phyloP scores from a whole-genome alignment of 768 basidiomycete genomes.

The Tricholoma flavovirens region DNA sequence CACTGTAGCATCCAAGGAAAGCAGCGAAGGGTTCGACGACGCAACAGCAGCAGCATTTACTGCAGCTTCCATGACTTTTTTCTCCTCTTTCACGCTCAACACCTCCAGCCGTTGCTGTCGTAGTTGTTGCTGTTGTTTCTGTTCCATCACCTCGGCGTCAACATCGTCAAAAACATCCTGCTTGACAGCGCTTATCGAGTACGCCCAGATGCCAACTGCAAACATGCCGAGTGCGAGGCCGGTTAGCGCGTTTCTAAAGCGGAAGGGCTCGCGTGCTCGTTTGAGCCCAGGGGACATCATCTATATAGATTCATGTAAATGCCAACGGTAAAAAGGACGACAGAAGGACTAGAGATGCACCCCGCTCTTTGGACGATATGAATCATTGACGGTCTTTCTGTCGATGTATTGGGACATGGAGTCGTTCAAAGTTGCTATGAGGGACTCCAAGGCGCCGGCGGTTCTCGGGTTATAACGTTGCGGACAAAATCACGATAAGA shows the following conservation, averaged over 20 bases:
- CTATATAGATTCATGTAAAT: conserved; percentile 28
- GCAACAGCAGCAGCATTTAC: conserved; percentile 11
- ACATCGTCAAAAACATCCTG: conserved; percentile 90
- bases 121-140: conserved; percentile 43
- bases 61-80: conserved; percentile 16
- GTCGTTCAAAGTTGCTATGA: too few relatives aligned
- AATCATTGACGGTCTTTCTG: conserved; percentile 34
- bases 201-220: conserved; percentile 79
- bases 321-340: not conserved
- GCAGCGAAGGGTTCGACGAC: conserved; percentile 3
- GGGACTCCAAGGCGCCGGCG: too few relatives aligned
- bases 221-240: conserved; percentile 70
- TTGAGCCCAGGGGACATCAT: conserved; percentile 82
- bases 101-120: conserved; percentile 24
- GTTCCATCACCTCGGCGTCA: conserved; percentile 67
- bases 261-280: conserved; percentile 85
- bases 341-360: conserved; percentile 25
- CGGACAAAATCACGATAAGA: too few relatives aligned
- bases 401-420: conserved; percentile 36
- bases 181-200: conserved; percentile 90
- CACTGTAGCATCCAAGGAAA: not conserved
- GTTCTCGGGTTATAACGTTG: too few relatives aligned
- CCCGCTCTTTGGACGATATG: conserved; percentile 49
- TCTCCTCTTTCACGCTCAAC: conserved; percentile 26
- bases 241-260: conserved; percentile 70